phyloP scores from a whole-genome alignment of 179 eudicot species.

The Camellia oleifera region DNA sequence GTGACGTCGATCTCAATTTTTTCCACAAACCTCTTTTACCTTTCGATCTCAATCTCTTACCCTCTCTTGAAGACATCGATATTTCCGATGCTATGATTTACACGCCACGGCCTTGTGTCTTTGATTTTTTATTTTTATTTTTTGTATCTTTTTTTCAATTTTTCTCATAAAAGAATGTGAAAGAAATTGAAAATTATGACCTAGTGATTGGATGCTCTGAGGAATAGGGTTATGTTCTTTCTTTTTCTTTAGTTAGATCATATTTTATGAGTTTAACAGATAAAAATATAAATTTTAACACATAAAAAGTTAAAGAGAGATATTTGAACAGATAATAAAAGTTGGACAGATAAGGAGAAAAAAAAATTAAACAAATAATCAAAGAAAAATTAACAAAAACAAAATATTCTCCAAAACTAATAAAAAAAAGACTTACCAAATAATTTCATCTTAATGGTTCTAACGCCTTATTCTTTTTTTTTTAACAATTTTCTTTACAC shows the following conservation, averaged over 20 bases:
- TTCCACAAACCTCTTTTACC: background rate
- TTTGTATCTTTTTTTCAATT: background rate
- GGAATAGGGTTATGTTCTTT: too few species aligned
- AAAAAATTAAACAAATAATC: too few species aligned
- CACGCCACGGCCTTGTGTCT: constrained; percentile 44
- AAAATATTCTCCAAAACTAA: too few species aligned
- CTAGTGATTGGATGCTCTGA: background rate
- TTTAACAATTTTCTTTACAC: too few species aligned
- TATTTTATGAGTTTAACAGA: background rate
- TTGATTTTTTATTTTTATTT: constrained; percentile 14
- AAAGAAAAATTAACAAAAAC: too few species aligned
- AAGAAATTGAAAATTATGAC: background rate
- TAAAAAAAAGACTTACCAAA: too few species aligned
- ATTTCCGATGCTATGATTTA: constrained; percentile 25
- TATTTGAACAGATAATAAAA: too few species aligned
- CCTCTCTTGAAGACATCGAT: constrained; percentile 30
- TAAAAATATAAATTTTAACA: too few species aligned
- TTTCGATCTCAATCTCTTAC: constrained; percentile 26
- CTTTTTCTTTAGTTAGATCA: background rate
- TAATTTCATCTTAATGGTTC: too few species aligned
- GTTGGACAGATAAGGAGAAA: too few species aligned
- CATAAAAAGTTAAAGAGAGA: too few species aligned
- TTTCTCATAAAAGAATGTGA: background rate
- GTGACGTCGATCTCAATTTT: constrained; percentile 11
- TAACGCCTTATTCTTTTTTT: too few species aligned